A percentile compares a stretch with the other conserved stretches of the same genome.
Evolutionary conservation across 2,329 filamentous ascomycete species (phyloP).

Genomic region (Aspergillus ochraceus): DNA sequence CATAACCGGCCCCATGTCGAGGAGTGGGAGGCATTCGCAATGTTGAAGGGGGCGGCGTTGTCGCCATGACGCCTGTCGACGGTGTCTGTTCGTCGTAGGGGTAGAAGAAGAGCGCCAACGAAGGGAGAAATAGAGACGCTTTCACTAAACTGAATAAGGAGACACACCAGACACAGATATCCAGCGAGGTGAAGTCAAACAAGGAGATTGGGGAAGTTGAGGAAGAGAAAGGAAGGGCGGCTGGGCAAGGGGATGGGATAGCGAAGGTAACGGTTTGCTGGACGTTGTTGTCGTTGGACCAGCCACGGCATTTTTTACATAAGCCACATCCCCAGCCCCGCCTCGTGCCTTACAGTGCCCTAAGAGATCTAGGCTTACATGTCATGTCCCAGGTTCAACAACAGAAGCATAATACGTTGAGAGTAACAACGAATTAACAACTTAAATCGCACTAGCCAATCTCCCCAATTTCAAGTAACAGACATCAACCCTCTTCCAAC

Average conservation of each 20-base stretch:
- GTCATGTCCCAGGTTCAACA: too few relatives aligned
- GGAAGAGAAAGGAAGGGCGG: not conserved
- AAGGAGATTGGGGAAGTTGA: not conserved
- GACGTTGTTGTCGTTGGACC: not conserved
- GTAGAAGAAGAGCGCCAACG: not conserved
- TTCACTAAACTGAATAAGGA: not conserved
- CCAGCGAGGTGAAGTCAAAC: not conserved
- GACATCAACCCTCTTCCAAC: too few relatives aligned
- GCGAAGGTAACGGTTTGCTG: not conserved
- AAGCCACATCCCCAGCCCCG: not conserved
- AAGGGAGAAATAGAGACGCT: not conserved
- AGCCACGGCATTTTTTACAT: not conserved
- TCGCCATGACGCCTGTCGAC: conserved; percentile 35
- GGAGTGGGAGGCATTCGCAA: conserved; percentile 47
- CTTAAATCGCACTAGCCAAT: not conserved
- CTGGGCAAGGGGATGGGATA: not conserved
- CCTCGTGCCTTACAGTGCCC: not conserved
- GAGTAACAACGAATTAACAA: too few relatives aligned
- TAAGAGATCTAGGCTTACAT: not conserved
- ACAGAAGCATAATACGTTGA: too few relatives aligned
- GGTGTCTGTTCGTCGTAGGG: not conserved
- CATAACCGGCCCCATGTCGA: conserved; percentile 47
- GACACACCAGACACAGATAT: not conserved
- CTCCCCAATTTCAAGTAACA: too few relatives aligned
- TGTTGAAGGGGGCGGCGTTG: conserved; percentile 45